A percentile compares a stretch with the other conserved stretches of the same genome.
phyloP scores from a whole-genome alignment of 2,329 filamentous ascomycete genomes.

The Pyricularia sp. region DNA sequence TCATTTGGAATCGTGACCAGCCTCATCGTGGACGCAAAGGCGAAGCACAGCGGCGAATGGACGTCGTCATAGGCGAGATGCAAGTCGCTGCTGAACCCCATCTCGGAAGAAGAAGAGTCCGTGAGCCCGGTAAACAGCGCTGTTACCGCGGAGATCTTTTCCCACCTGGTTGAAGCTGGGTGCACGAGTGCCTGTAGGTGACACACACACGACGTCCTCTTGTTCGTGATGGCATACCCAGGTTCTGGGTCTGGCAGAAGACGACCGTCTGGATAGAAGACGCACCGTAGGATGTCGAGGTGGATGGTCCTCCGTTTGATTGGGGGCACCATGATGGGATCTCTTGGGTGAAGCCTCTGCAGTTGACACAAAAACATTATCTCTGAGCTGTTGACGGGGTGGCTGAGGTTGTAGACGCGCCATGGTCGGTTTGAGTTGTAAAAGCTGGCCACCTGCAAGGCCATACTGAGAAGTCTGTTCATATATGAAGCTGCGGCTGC shows the following conservation, averaged over 20 bases:
- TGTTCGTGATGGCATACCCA: too few relatives aligned
- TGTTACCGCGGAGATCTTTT: neutral
- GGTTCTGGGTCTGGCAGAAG: too few relatives aligned
- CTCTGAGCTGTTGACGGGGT: neutral
- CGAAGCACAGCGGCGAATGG: neutral
- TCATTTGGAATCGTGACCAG: neutral
- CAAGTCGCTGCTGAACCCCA: neutral
- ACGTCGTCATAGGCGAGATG: neutral
- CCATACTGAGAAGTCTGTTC: neutral
- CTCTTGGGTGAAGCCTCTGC: neutral
- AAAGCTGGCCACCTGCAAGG: neutral
- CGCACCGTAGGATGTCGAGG: neutral
- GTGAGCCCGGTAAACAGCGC: neutral
- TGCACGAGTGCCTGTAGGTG: neutral
- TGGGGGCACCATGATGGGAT: neutral
- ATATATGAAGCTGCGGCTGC: neutral
- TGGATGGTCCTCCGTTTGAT: neutral
- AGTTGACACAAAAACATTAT: neutral
- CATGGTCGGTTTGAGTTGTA: neutral
- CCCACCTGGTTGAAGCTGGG: too few relatives aligned
- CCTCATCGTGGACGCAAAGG: neutral
- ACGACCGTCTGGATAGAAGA: neutral
- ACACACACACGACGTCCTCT: neutral
- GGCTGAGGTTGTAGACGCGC: neutral
- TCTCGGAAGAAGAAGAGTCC: neutral